A percentile compares a stretch with the other conserved stretches of the same genome.
These are phyloP conservation scores for Leishmania gerbilli DNA, from an alignment of 208 protist species.

Conservation along the genomic window DNA sequence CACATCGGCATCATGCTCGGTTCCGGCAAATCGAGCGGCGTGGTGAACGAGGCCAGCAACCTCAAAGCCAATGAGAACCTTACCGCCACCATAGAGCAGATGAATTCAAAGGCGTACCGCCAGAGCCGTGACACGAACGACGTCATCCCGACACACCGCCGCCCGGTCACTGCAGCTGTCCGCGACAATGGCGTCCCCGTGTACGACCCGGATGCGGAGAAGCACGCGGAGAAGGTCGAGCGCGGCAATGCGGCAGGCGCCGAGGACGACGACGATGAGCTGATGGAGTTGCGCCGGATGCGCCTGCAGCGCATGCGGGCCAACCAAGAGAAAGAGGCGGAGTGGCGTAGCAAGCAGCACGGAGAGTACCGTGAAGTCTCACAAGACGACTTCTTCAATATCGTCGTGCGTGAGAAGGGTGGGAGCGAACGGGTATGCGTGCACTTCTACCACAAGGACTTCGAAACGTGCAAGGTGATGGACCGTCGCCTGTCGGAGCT, in stretches of 20 bases:
- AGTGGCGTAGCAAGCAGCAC: conserved; percentile 90
- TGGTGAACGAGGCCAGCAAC: conserved; percentile 91
- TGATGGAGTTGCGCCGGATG: conserved; percentile 68
- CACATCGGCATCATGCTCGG: conserved; percentile 67
- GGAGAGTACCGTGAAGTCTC: conserved; percentile 92
- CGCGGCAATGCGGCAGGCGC: conserved; percentile 36
- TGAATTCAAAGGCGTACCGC: conserved; percentile 74
- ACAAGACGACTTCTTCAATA: conserved; percentile 95
- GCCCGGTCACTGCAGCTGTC: conserved; percentile 31
- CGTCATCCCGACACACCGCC: conserved; percentile 85
- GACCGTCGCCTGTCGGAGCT: conserved; percentile 93
- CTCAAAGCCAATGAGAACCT: conserved; percentile 90
- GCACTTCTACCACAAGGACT: conserved; percentile 97
- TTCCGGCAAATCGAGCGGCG: conserved; percentile 81
- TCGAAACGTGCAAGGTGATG: conserved; percentile 95
- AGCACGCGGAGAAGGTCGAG: conserved; percentile 33
- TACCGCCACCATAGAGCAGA: conserved; percentile 81
- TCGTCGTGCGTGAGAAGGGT: conserved; percentile 92
- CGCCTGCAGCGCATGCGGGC: conserved; percentile 67
- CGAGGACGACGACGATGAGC: conserved; percentile 73
- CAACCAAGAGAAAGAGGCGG: conserved; percentile 61
- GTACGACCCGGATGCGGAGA: conserved; percentile 77
- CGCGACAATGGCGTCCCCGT: conserved; percentile 54
- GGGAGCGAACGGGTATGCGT: conserved; percentile 82
- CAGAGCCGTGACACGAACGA: conserved; percentile 70